Conservation (phyloP, 331 rosid genomes). For the Acacia concinna region DNA sequence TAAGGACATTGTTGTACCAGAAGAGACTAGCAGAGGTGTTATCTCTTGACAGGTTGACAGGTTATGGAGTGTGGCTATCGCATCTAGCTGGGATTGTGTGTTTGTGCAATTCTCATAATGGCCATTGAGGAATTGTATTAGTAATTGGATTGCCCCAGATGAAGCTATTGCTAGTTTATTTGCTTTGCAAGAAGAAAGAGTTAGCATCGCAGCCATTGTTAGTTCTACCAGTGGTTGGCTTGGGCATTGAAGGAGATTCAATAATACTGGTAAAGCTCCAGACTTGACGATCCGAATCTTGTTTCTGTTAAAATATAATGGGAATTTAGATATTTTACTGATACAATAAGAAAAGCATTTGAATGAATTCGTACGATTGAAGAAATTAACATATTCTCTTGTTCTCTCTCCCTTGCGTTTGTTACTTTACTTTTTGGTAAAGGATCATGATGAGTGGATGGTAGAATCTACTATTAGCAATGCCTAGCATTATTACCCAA, state of each 20-base stretch:
- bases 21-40: slow-evolving; percentile 52
- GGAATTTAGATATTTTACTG: slow-evolving; percentile 12
- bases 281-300: slow-evolving; percentile 61
- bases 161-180: slow-evolving; percentile 67
- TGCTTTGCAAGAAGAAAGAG: slow-evolving; percentile 72
- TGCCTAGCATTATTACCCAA: slow-evolving; percentile 37
- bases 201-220: slow-evolving; percentile 59
- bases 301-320: slow-evolving; percentile 45
- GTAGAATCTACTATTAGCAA: slow-evolving; percentile 29
- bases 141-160: slow-evolving; percentile 55
- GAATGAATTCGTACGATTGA: slow-evolving; percentile 28
- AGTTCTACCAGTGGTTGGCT: slow-evolving; percentile 47
- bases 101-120: slow-evolving; percentile 9
- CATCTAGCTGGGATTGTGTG: slow-evolving; percentile 65
- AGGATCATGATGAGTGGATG: slow-evolving; percentile 33
- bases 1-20: slow-evolving; percentile 50
- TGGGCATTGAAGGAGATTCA: slow-evolving; percentile 58
- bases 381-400: slow-evolving; percentile 29
- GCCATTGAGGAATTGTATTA: slow-evolving; percentile 42
- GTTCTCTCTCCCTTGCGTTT: slow-evolving; percentile 23
- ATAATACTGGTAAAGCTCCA: slow-evolving; percentile 58
- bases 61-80: slow-evolving; percentile 67
- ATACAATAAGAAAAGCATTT: slow-evolving; percentile 14
- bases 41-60: slow-evolving; percentile 65
- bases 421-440: slow-evolving; percentile 33